Evolutionary conservation across 202 grass and related monocot genomes (phyloP).

Genomic region (Schoenoplectus tabernaemontani): DNA sequence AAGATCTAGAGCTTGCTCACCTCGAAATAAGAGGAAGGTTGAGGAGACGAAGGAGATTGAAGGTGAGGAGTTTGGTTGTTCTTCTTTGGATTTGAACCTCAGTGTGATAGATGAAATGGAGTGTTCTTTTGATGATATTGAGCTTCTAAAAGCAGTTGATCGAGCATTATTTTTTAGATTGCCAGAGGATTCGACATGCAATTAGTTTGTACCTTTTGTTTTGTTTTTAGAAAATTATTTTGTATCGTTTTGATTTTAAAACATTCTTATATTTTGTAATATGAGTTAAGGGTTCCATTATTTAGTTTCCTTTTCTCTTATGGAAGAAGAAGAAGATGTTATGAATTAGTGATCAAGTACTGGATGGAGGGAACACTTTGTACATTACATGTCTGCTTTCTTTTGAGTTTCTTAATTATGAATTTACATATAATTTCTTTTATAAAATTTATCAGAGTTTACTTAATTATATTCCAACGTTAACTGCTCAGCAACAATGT

Average conservation of each 20-base stretch:
- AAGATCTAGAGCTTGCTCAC: slow-evolving; percentile 43
- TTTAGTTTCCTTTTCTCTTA: slow-evolving; percentile 6
- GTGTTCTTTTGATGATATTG: slow-evolving; percentile 30
- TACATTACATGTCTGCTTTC: background rate
- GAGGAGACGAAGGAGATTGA: slow-evolving; percentile 18
- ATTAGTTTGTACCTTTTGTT: slow-evolving; percentile 1
- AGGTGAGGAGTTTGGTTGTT: slow-evolving; percentile 17
- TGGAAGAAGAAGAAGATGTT: background rate
- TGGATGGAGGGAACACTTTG: slow-evolving; percentile 19
- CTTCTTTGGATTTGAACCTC: slow-evolving; percentile 74
- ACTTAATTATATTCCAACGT: background rate
- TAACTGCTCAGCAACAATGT: background rate
- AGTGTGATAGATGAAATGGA: slow-evolving; percentile 35
- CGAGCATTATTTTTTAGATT: slow-evolving; percentile 55
- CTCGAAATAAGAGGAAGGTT: slow-evolving; percentile 26
- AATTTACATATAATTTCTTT: background rate
- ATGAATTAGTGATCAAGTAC: background rate
- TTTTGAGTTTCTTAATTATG: background rate
- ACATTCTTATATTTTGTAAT: background rate
- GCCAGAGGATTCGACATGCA: slow-evolving; percentile 23
- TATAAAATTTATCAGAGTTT: background rate
- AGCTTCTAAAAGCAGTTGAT: slow-evolving; percentile 63
- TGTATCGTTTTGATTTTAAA: background rate
- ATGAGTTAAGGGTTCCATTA: background rate
- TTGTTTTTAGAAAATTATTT: background rate